Conservation (phyloP, 176 grass and related monocot species). For the Calamus simplicifolius region DNA sequence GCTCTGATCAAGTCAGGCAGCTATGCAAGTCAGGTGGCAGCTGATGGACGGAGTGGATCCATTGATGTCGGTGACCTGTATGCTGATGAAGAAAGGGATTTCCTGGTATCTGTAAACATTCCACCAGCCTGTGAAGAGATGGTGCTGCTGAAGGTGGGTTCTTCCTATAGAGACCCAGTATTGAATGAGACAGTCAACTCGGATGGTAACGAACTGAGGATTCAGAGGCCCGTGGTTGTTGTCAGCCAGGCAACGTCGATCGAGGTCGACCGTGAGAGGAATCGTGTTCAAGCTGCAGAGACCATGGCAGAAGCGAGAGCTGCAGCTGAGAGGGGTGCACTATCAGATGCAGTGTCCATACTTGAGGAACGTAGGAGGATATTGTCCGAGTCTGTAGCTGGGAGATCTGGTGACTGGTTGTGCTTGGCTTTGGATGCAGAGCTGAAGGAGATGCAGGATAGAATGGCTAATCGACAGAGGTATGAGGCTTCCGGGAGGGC, state of each 20-base stretch:
- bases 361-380: slow-evolving; percentile 41
- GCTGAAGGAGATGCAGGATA: slow-evolving; percentile 78
- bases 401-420: slow-evolving; percentile 34
- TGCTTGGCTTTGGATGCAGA: slow-evolving; percentile 54
- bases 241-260: slow-evolving; percentile 4
- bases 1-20: slow-evolving; percentile 31
- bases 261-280: slow-evolving; percentile 42
- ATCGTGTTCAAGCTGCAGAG: slow-evolving; percentile 55
- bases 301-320: slow-evolving; percentile 62
- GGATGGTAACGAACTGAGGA: slow-evolving; percentile 1
- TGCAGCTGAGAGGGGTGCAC: slow-evolving; percentile 45
- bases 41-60: slow-evolving; percentile 20
- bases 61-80: slow-evolving; percentile 40
- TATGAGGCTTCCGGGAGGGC: slow-evolving; percentile 79
- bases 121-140: slow-evolving; percentile 12
- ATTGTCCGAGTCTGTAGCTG: slow-evolving; percentile 36
- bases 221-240: slow-evolving; percentile 1
- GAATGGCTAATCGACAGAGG: slow-evolving; percentile 57
- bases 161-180: slow-evolving; percentile 28
- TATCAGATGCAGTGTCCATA: slow-evolving; percentile 52
- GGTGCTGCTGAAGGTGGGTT: slow-evolving; percentile 29
- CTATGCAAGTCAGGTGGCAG: slow-evolving; percentile 39
- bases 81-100: slow-evolving; percentile 58
- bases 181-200: slow-evolving; percentile 1
- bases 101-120: slow-evolving; percentile 36